Percentiles rank a stretch among this genome's conserved stretches.
phyloP scores from a whole-genome alignment of 331 rosid species.

The Ulmus americana region DNA sequence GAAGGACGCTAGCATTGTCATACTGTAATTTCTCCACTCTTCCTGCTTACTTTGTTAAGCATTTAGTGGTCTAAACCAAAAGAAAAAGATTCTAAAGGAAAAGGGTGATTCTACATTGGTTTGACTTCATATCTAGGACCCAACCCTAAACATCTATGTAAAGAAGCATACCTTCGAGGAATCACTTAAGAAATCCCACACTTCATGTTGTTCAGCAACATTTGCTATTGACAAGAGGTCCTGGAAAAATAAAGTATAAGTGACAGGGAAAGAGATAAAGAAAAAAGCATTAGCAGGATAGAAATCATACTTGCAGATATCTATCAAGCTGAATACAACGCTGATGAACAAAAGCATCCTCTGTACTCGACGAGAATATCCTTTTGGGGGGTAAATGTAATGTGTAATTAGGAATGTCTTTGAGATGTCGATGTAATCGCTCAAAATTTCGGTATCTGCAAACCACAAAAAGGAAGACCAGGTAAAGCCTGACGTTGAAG shows the following conservation, averaged over 20 bases:
- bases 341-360: constrained; percentile 94
- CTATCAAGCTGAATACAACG: constrained; percentile 91
- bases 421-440: constrained; percentile 82
- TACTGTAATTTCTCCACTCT: not conserved
- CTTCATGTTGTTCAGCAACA: constrained; percentile 92
- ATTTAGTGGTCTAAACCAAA: not conserved
- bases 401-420: constrained; percentile 83
- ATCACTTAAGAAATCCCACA: constrained; percentile 87
- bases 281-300: constrained; percentile 11
- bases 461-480: constrained; percentile 3
- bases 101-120: not conserved
- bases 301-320: constrained; percentile 67
- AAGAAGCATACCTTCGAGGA: constrained; percentile 72
- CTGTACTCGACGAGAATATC: constrained; percentile 96
- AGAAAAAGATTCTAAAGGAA: not conserved
- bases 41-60: not conserved
- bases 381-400: constrained; percentile 92
- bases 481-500: not conserved
- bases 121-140: constrained; percentile 1
- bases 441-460: constrained; percentile 92
- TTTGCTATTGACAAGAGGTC: constrained; percentile 89
- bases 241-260: constrained; percentile 35
- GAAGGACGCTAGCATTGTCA: no score
- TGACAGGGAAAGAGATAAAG: not conserved
- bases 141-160: constrained; percentile 13